Percentiles rank a stretch among this genome's conserved stretches.
Evolutionary conservation across 768 basidiomycete genomes (phyloP).

Genomic region (Leccinum boreale): DNA sequence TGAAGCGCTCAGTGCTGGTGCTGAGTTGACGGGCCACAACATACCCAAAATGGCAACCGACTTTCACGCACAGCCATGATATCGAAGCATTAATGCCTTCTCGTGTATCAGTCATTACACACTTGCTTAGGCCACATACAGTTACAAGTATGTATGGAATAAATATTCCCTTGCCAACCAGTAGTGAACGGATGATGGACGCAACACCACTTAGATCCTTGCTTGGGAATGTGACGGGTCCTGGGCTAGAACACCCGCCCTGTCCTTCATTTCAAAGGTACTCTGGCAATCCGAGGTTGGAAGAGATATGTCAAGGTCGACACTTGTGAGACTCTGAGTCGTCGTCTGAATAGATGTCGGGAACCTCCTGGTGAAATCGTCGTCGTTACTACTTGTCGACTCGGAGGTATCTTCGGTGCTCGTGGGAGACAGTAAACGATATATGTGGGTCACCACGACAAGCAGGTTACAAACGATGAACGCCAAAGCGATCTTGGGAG

Average conservation of each 20-base stretch:
- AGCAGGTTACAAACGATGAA: conserved; percentile 22
- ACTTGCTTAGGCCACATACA: too few species aligned
- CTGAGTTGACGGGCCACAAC: background rate
- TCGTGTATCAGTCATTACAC: too few species aligned
- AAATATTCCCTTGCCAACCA: background rate
- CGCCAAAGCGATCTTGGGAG: conserved; percentile 13
- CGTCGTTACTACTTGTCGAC: background rate
- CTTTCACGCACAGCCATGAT: too few species aligned
- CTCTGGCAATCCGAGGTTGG: background rate
- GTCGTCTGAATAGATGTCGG: background rate
- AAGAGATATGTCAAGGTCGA: conserved; percentile 3
- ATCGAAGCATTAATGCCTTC: too few species aligned
- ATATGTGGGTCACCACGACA: conserved; percentile 20
- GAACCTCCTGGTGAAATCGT: conserved; percentile 15
- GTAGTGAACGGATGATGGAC: too few species aligned
- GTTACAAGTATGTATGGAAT: background rate
- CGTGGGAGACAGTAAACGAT: conserved; percentile 8
- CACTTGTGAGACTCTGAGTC: conserved; percentile 1
- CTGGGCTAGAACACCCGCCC: too few species aligned
- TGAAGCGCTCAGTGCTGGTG: too few species aligned
- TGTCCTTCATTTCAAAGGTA: background rate
- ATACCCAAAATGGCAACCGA: background rate
- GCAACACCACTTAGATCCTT: too few species aligned
- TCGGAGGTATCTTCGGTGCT: background rate
- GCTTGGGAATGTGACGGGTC: background rate